Evolutionary conservation across 768 basidiomycete genomes (phyloP).

Genomic region (Hirschioporus abietinus): DNA sequence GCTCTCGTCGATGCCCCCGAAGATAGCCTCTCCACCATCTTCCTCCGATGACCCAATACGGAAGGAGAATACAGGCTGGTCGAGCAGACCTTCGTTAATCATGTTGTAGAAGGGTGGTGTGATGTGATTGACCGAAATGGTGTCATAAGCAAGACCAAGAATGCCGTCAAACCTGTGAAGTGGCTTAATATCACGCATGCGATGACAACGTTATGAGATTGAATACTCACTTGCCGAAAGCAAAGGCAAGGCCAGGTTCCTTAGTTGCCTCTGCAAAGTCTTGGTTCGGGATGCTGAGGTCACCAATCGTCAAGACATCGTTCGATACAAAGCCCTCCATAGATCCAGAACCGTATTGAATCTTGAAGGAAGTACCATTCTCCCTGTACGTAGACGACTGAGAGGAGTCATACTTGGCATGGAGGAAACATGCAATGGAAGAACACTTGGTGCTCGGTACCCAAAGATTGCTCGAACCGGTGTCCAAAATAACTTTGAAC

Average conservation of each 20-base stretch:
- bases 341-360: conserved; percentile 93
- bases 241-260: conserved; percentile 96
- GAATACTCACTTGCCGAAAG: conserved; percentile 79
- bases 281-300: conserved; percentile 64
- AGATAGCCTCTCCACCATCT: conserved; percentile 87
- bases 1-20: conserved; percentile 78
- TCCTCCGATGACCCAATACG: conserved; percentile 79
- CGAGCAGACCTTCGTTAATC: conserved; percentile 76
- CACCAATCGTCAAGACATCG: conserved; percentile 77
- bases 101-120: conserved; percentile 93
- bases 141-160: conserved; percentile 90
- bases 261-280: conserved; percentile 95
- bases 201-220: neutral
- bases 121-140: conserved; percentile 91
- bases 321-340: conserved; percentile 95
- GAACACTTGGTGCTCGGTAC: conserved; percentile 78
- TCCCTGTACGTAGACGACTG: conserved; percentile 80
- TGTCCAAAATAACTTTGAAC: conserved; percentile 96
- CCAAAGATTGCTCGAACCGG: conserved; percentile 93
- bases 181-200: neutral
- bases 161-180: conserved; percentile 85
- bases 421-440: conserved; percentile 92
- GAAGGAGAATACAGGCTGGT: conserved; percentile 90
- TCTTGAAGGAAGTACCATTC: conserved; percentile 86
- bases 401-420: conserved; percentile 82